phyloP scores from a whole-genome alignment of 768 basidiomycete species.

The Mycena olivaceomarginata region DNA sequence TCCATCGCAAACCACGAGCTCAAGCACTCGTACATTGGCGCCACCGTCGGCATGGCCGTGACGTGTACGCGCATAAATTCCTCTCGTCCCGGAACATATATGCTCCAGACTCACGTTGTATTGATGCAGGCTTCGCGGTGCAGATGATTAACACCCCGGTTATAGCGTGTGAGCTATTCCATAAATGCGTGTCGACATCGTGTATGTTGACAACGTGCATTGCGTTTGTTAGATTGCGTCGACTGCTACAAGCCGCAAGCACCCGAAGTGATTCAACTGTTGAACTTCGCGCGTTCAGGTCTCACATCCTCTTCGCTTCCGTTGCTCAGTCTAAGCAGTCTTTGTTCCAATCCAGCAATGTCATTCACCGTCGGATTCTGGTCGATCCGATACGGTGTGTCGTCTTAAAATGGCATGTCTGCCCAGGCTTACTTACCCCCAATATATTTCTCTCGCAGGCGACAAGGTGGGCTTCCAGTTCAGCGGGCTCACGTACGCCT shows the following conservation, averaged over 20 bases:
- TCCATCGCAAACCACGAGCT: conserved; percentile 39
- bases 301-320: background rate
- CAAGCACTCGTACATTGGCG: conserved; percentile 41
- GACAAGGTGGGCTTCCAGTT: conserved; percentile 43
- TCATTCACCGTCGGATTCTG: conserved; percentile 45
- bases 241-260: conserved; percentile 47
- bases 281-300: conserved; percentile 46
- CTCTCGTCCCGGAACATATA: background rate
- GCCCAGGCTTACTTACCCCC: too few species aligned
- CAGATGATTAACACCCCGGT: conserved; percentile 42
- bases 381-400: conserved; percentile 32
- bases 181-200: background rate
- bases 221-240: conserved; percentile 31
- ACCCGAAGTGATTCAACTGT: conserved; percentile 41
- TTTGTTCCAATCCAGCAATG: conserved; percentile 10
- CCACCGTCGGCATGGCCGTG: conserved; percentile 40
- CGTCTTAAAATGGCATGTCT: too few species aligned
- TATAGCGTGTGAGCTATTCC: conserved; percentile 37
- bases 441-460: conserved; percentile 44
- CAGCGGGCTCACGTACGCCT: conserved; percentile 43
- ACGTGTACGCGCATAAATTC: conserved; percentile 31
- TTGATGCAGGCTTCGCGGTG: conserved; percentile 38
- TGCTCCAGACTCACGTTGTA: background rate
- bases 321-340: background rate
- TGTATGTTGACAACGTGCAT: background rate